phyloP scores from a whole-genome alignment of 2,329 filamentous ascomycete species.

The Penicillium sp. region DNA sequence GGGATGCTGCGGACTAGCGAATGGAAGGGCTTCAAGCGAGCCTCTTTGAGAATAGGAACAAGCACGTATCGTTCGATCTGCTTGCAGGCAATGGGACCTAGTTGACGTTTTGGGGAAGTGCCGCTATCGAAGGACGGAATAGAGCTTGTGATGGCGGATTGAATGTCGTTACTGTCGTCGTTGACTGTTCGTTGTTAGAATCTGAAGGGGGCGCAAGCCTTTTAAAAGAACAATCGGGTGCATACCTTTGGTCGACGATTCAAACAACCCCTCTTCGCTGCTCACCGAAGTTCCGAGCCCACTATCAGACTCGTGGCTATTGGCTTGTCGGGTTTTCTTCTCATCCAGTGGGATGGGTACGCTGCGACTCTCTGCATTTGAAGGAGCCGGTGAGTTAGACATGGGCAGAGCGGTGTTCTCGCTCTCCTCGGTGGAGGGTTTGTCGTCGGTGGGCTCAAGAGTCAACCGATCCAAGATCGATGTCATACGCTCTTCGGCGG shows the following conservation, averaged over 20 bases:
- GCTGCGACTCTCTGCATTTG: constrained; percentile 27
- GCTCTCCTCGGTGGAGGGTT: constrained; percentile 2
- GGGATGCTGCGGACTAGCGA: constrained; percentile 77
- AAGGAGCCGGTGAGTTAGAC: constrained; percentile 25
- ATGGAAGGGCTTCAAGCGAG: constrained; percentile 76
- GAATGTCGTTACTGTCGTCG: constrained; percentile 23
- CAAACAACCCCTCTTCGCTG: constrained; percentile 51
- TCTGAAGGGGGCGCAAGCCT: constrained; percentile 10
- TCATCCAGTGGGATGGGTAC: constrained; percentile 14
- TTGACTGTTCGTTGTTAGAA: constrained; percentile 26
- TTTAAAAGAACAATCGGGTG: constrained; percentile 14
- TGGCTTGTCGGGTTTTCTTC: constrained; percentile 45
- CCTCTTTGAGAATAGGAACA: constrained; percentile 73
- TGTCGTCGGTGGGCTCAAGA: constrained; percentile 55
- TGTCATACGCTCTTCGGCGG: constrained; percentile 68
- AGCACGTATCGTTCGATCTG: constrained; percentile 80
- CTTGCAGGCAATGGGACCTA: constrained; percentile 70
- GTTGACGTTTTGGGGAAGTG: constrained; percentile 56
- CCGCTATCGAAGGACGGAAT: constrained; percentile 52
- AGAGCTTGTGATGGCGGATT: constrained; percentile 64
- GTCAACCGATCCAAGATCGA: constrained; percentile 68
- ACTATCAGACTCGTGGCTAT: constrained; percentile 79
- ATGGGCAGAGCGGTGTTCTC: constrained; percentile 1
- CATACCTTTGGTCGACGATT: constrained; percentile 50
- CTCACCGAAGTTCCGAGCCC: constrained; percentile 82